These are phyloP conservation scores for Cyberlindnera veronae DNA, from an alignment of 805 yeast genomes.

Conservation along the genomic window DNA sequence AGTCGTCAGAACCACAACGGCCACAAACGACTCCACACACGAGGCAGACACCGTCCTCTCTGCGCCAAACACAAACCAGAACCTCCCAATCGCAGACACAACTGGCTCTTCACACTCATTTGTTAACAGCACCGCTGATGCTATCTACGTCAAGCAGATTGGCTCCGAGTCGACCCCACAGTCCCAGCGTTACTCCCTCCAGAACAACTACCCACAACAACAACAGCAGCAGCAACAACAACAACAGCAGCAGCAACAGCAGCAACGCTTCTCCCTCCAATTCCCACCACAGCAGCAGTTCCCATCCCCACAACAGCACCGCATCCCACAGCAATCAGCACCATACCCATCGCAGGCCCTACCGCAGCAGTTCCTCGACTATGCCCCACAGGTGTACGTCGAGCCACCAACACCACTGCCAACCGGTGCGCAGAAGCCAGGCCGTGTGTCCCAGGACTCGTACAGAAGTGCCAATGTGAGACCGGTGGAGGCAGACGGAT, in stretches of 20 bases:
- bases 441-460: conserved; percentile 12
- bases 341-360: conserved; percentile 6
- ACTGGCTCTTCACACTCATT: conserved; percentile 21
- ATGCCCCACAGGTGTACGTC: conserved; percentile 14
- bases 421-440: too few species aligned
- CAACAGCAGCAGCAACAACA: conserved; percentile 6
- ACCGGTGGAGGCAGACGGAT: conserved; percentile 17
- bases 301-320: conserved; percentile 5
- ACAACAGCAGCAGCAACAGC: conserved; percentile 8
- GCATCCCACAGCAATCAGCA: conserved; percentile 4
- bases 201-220: conserved; percentile 10
- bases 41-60: conserved; percentile 27
- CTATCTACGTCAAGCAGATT: conserved; percentile 21
- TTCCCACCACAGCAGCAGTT: conserved; percentile 6
- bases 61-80: conserved; percentile 22
- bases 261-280: conserved; percentile 11
- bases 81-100: conserved; percentile 21
- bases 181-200: conserved; percentile 18
- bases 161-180: conserved; percentile 19
- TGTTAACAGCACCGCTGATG: conserved; percentile 22
- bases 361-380: conserved; percentile 13
- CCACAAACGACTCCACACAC: conserved; percentile 20
- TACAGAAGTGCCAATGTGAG: background rate
- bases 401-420: conserved; percentile 16
- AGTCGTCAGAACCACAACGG: conserved; percentile 15